Percentiles rank a stretch among this genome's conserved stretches.
Conservation (phyloP, 805 yeast species). For the Lipomyces oligophaga region DNA sequence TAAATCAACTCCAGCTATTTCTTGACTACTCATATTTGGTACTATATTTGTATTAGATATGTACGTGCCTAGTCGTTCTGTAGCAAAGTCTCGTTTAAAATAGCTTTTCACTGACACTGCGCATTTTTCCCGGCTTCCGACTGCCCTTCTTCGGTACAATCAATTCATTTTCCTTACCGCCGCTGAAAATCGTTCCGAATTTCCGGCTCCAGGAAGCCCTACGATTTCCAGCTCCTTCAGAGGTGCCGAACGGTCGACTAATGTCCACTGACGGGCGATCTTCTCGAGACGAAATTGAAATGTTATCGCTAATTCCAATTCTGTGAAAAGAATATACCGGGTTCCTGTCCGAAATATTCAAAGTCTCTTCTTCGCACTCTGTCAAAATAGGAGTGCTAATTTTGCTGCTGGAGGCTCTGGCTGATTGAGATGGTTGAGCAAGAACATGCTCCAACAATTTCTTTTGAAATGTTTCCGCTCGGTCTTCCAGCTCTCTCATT, state of each 20-base stretch:
- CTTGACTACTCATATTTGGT: neutral
- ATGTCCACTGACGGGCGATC: neutral
- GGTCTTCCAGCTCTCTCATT: conserved; percentile 34
- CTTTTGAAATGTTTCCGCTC: conserved; percentile 33
- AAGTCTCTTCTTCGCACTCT: too few species aligned
- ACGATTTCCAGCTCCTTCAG: neutral
- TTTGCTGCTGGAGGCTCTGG: too few species aligned
- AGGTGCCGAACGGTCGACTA: neutral
- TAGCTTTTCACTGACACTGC: conserved; percentile 22
- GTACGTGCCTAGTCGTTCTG: neutral
- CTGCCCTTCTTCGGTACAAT: conserved; percentile 16
- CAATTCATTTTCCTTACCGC: conserved; percentile 26
- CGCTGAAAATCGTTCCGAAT: conserved; percentile 20
- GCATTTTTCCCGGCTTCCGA: conserved; percentile 10
- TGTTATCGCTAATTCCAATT: neutral
- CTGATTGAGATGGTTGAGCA: too few species aligned
- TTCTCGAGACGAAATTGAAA: neutral
- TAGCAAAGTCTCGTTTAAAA: neutral
- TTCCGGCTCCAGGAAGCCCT: conserved; percentile 25
- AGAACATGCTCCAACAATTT: conserved; percentile 29
- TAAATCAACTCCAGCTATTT: too few species aligned
- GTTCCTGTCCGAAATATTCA: neutral
- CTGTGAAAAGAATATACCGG: neutral
- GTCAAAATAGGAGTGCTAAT: too few species aligned
- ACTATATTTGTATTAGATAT: too few species aligned